Base-by-base conservation (phyloP, 331 rosid species). In the Acacia concinna region DNA sequence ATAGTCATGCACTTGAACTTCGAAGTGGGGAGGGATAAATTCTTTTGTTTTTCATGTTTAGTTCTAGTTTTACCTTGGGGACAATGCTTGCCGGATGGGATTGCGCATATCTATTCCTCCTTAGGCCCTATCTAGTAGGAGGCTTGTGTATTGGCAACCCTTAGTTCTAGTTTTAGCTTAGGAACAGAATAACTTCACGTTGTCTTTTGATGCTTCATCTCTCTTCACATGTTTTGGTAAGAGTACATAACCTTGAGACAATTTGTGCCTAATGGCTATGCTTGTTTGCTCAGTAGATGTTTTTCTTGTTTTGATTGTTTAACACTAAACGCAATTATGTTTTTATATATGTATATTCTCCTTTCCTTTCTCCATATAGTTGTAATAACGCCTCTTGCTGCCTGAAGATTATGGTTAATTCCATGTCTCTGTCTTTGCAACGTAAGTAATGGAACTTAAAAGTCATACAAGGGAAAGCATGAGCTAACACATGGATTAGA, bases 391-490 rank as follows among this genome's bases (percentile, higher is more conserved):
- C 43, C 44, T 30, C 44, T 60, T 49, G 32, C n/a, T 47, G 80
- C 52, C 11, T 34, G 66, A 65, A 34, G 52, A 47, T 34, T 21
- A 43, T 65, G 46, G 30, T 21, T 25, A 35, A 65, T 35, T 5
- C 57, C 35, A 17, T 71, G 35, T 59, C 38, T 69, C 69, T 32
- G 40, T 9, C 73, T 44, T 71, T 71, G 30, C 46, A 32, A 32
- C 30, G 75, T 30, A 52, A 71, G 51, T 28, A 44, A 75, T 69
- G 34, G 59, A 43, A n/a, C 65, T 28, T 11, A 75, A 81, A 62
- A 30, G 17, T 15, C 11, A 15, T 18, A 49, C 68, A 34, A 64
- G 80, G 72, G 76, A 84, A 79, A 57, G 11, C 38, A 70, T 51
- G 25, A 65, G 56, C 51, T 80, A 64, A 46, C 60, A 49, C 23